Base-by-base conservation (phyloP, 179 eudicot species). In the Pouteria campechiana region DNA sequence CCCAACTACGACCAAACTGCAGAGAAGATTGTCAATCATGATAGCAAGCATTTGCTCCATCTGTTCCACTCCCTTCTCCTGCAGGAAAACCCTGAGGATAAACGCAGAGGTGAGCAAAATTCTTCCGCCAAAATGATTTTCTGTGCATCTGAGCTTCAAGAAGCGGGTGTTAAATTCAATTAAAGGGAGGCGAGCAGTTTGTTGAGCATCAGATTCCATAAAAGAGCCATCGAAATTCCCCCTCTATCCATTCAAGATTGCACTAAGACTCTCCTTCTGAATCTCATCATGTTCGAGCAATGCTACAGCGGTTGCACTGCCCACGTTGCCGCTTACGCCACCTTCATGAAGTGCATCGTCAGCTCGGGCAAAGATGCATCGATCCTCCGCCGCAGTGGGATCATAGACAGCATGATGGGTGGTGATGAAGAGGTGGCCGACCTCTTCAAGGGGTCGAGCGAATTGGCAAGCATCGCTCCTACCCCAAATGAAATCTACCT, bases 241-340 rank as follows among this genome's bases (percentile, higher is more conserved):
- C 41, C 70, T 64, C 25, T 80, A 13, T 41, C 41, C 17, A 27
- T 73, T n/a, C 67, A 76, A 14, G 34, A 28, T 11, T 45, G 70
- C 28, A 68, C 72, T 17, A 74, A 73, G 52, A 34, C 38, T 28
- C 7, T 71, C 25, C 48, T 80, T 6, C 60, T 76, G 32, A 80
- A 77, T 58, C 46, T 80, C 25, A 45, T 80, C 2, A 81, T 81
- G 9, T 42, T 64, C 54, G 90, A 80, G 46, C 59, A 53, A n/a
- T 67, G 72, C 44, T 25, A 17, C 19, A 3, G 17, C 17, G 56
- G 35, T 6, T 52, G 46, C 10, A 17, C 65, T n/a, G 76, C 73
- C 52, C 49, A 59, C 32, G 55, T 80, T 9, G 66, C 81, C 7
- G 70, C 90, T 23, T 80, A 76, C 28, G 72, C 50, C 11, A 47